These are phyloP conservation scores for Aspergillus saccharolyticus DNA, from an alignment of 495 filamentous ascomycete genomes.

Conservation along the genomic window DNA sequence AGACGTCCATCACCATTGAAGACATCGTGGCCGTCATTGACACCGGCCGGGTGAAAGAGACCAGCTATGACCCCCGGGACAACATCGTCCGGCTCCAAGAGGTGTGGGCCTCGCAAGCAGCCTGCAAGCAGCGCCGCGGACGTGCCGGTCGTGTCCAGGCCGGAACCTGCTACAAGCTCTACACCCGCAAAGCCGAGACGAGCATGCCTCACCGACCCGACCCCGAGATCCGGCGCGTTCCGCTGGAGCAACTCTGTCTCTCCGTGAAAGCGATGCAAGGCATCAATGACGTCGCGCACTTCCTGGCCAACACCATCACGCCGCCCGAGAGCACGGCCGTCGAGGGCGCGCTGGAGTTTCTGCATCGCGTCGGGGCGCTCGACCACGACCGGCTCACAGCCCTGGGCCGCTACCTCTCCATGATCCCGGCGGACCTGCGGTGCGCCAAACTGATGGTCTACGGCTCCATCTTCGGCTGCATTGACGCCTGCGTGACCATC, in stretches of 20 bases:
- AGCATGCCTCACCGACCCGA: constrained; percentile 90
- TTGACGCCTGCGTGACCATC: constrained; percentile 85
- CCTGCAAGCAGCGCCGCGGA: constrained; percentile 94
- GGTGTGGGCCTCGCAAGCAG: constrained; percentile 90
- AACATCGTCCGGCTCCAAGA: constrained; percentile 94
- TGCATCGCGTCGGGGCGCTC: constrained; percentile 82
- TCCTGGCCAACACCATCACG: constrained; percentile 81
- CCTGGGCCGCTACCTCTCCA: constrained; percentile 80
- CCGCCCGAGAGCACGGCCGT: constrained; percentile 82
- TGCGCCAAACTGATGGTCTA: constrained; percentile 95
- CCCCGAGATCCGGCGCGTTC: constrained; percentile 88
- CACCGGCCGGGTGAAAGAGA: constrained; percentile 92
- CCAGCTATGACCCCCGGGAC: constrained; percentile 83
- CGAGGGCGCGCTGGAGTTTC: constrained; percentile 70
- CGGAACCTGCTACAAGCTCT: constrained; percentile 93
- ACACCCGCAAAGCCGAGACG: constrained; percentile 73
- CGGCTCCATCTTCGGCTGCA: constrained; percentile 85
- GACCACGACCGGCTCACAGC: constrained; percentile 81
- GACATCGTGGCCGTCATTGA: constrained; percentile 97
- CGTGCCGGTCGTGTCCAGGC: constrained; percentile 88
- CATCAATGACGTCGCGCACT: constrained; percentile 68
- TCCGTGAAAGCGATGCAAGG: constrained; percentile 90
- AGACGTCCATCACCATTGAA: constrained; percentile 97
- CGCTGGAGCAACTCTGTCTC: constrained; percentile 88
- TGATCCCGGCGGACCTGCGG: constrained; percentile 91